phyloP scores from a whole-genome alignment of 352 stramenopile species.

The Phytopythium kandeliae region DNA sequence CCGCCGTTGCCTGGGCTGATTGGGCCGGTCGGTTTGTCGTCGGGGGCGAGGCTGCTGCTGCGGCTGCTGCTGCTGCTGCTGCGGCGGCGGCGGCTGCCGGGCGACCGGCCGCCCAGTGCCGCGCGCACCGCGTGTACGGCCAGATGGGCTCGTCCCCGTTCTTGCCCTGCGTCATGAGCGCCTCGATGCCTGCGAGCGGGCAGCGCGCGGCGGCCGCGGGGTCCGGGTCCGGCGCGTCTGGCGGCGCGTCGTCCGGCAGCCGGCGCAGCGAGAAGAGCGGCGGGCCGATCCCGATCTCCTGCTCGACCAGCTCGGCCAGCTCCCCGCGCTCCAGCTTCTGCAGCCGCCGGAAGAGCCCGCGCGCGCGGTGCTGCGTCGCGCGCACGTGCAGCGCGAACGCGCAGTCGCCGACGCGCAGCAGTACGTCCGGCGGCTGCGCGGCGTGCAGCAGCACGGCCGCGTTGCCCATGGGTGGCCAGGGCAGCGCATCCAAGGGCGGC shows the following conservation, averaged over 20 bases:
- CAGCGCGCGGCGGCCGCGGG: background rate
- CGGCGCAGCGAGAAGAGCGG: background rate
- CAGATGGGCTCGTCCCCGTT: background rate
- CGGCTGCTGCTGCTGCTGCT: conserved; percentile 1
- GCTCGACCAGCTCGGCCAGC: conserved; percentile 1
- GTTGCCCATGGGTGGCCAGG: background rate
- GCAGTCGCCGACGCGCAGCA: conserved; percentile 47
- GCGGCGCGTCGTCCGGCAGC: background rate
- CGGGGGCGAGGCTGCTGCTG: background rate
- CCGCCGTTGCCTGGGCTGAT: no score
- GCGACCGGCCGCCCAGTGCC: conserved; percentile 4
- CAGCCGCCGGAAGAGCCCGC: conserved; percentile 32
- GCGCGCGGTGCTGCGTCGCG: conserved; percentile 27
- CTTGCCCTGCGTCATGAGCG: background rate
- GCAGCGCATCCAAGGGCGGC: background rate
- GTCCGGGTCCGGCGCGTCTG: no score
- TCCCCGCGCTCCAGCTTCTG: conserved; percentile 13
- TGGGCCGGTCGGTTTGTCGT: no score
- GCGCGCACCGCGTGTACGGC: conserved; percentile 5
- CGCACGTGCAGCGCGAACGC: conserved; percentile 35
- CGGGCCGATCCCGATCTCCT: background rate
- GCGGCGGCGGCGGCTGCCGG: no score
- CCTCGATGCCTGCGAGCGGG: background rate
- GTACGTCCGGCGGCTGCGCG: conserved; percentile 24
- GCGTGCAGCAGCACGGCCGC: conserved; percentile 7